Conservation (phyloP, 108 stramenopile genomes). For the Poteriospumella lacustris region DNA sequence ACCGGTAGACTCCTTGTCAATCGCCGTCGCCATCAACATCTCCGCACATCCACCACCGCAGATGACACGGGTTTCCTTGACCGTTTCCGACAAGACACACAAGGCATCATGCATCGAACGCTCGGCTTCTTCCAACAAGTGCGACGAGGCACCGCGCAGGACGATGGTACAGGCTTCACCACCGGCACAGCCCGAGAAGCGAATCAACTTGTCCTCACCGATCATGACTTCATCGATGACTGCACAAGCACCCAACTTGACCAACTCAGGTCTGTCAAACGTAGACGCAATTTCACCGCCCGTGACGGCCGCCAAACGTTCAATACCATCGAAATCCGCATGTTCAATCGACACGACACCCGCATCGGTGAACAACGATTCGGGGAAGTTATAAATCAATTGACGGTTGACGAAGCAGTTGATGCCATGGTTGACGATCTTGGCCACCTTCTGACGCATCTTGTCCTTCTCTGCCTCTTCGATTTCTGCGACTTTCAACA, state of each 20-base stretch:
- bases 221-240: conserved; percentile 76
- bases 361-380: conserved; percentile 86
- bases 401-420: conserved; percentile 99
- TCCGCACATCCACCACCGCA: conserved; percentile 96
- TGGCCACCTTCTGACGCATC: conserved; percentile 93
- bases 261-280: conserved; percentile 94
- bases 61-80: conserved; percentile 83
- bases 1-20: conserved; percentile 74
- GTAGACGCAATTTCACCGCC: conserved; percentile 94
- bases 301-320: conserved; percentile 88
- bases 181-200: conserved; percentile 74
- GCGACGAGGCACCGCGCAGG: conserved; percentile 86
- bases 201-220: conserved; percentile 92
- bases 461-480: conserved; percentile 96
- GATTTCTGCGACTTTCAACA: conserved; percentile 81
- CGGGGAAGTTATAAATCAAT: conserved; percentile 98
- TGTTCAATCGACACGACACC: conserved; percentile 98
- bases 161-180: conserved; percentile 96
- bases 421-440: conserved; percentile 91
- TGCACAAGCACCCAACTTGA: conserved; percentile 83
- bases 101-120: conserved; percentile 92
- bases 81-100: conserved; percentile 83
- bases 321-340: conserved; percentile 99
- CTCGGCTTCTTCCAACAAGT: conserved; percentile 51
- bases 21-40: conserved; percentile 69